A percentile compares a stretch with the other conserved stretches of the same genome.
phyloP scores from a whole-genome alignment of 345 rosid genomes.

The Reutealis trisperma region DNA sequence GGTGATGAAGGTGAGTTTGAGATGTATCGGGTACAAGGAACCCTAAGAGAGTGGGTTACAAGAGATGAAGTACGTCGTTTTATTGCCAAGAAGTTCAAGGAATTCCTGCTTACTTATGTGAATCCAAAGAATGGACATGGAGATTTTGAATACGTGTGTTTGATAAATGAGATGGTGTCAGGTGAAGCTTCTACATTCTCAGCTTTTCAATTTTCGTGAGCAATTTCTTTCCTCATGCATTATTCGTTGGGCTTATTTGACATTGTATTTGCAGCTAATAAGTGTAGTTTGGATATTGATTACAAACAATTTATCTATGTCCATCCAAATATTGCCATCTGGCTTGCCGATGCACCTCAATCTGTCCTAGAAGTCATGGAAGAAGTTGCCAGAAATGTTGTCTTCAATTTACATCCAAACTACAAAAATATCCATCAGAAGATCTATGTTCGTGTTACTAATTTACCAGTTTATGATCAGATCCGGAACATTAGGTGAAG shows the following conservation, averaged over 20 bases:
- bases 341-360: conserved; percentile 98
- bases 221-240: not conserved
- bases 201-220: not conserved
- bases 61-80: conserved; percentile 96
- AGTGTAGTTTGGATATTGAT: conserved; percentile 89
- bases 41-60: conserved; percentile 94
- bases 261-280: conserved; percentile 67
- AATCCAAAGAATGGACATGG: conserved; percentile 68
- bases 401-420: conserved; percentile 84
- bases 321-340: conserved; percentile 95
- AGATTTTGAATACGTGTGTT: conserved; percentile 73
- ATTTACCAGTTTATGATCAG: conserved; percentile 92
- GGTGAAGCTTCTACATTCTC: conserved; percentile 45
- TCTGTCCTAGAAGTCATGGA: conserved; percentile 98
- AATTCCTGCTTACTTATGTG: conserved; percentile 76
- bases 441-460: conserved; percentile 82
- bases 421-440: conserved; percentile 83
- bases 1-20: conserved; percentile 84
- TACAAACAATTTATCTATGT: conserved; percentile 84
- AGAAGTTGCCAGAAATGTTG: conserved; percentile 74
- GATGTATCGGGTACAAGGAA: conserved; percentile 94
- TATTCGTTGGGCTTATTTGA: not conserved
- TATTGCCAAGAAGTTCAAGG: conserved; percentile 83
- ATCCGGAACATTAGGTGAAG: conserved; percentile 85
- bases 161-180: conserved; percentile 87